phyloP scores from a whole-genome alignment of 2,329 filamentous ascomycete genomes.

The Talaromyces funiculosus region DNA sequence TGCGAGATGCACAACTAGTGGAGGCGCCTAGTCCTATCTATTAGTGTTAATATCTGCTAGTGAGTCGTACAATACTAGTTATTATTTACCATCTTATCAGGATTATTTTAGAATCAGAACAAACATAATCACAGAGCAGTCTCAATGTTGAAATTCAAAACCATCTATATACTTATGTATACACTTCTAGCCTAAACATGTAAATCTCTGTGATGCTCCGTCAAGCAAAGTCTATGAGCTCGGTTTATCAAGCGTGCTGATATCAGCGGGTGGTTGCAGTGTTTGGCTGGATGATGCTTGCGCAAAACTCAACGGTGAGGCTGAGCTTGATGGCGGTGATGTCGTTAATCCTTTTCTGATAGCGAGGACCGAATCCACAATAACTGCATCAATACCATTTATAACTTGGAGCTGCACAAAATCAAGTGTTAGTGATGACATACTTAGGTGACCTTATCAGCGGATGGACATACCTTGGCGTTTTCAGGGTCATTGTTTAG shows the following conservation, averaged over 20 bases:
- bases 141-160: background rate
- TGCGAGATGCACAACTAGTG: background rate
- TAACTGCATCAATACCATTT: slow-evolving; percentile 95
- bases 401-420: slow-evolving; percentile 69
- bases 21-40: background rate
- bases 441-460: background rate
- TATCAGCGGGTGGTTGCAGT: slow-evolving; percentile 8
- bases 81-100: too few relatives aligned
- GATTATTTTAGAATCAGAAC: background rate
- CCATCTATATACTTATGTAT: background rate
- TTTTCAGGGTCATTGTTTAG: slow-evolving; percentile 82
- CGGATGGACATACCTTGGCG: slow-evolving; percentile 65
- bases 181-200: background rate
- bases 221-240: background rate
- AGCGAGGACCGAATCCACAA: slow-evolving; percentile 88
- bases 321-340: slow-evolving; percentile 16
- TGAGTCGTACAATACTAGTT: too few relatives aligned
- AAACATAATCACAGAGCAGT: background rate
- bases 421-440: slow-evolving; percentile 2
- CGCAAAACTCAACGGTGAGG: slow-evolving; percentile 17
- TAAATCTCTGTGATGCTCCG: background rate
- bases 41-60: background rate
- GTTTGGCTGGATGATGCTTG: slow-evolving; percentile 9
- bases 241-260: slow-evolving; percentile 8
- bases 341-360: slow-evolving; percentile 82